phyloP scores from a whole-genome alignment of 2,329 filamentous ascomycete species.

The Claviceps maximensis region DNA sequence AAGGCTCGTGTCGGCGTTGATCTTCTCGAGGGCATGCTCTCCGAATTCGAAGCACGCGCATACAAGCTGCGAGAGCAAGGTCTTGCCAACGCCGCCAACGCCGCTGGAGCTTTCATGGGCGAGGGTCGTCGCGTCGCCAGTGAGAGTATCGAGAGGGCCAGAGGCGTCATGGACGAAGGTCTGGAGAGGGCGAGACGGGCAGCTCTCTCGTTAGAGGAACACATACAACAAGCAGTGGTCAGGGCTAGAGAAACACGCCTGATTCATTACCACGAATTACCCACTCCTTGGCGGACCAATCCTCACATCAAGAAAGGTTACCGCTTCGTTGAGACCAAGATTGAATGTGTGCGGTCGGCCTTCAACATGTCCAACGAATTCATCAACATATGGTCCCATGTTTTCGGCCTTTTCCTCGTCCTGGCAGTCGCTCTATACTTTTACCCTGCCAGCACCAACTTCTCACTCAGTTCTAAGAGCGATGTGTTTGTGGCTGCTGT shows the following conservation, averaged over 20 bases:
- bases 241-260: constrained; percentile 69
- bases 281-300: constrained; percentile 86
- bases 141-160: constrained; percentile 60
- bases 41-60: constrained; percentile 72
- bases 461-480: constrained; percentile 70
- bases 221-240: constrained; percentile 64
- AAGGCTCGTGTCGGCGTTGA: constrained; percentile 82
- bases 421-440: constrained; percentile 88
- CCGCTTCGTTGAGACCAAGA: constrained; percentile 82
- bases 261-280: constrained; percentile 80
- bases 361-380: constrained; percentile 83
- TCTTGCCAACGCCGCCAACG: constrained; percentile 50
- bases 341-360: constrained; percentile 74
- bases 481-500: constrained; percentile 84
- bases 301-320: constrained; percentile 87
- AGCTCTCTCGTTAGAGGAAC: constrained; percentile 69
- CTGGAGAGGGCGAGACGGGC: constrained; percentile 73
- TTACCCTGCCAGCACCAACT: constrained; percentile 80
- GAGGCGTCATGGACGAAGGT: constrained; percentile 66
- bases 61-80: constrained; percentile 69
- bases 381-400: constrained; percentile 97
- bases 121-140: constrained; percentile 72
- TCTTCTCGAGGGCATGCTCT: constrained; percentile 71
- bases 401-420: constrained; percentile 77
- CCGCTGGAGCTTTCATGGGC: constrained; percentile 59